These are phyloP conservation scores for Penicillium sp. DNA, from an alignment of 2,329 filamentous ascomycete genomes.

Conservation along the genomic window DNA sequence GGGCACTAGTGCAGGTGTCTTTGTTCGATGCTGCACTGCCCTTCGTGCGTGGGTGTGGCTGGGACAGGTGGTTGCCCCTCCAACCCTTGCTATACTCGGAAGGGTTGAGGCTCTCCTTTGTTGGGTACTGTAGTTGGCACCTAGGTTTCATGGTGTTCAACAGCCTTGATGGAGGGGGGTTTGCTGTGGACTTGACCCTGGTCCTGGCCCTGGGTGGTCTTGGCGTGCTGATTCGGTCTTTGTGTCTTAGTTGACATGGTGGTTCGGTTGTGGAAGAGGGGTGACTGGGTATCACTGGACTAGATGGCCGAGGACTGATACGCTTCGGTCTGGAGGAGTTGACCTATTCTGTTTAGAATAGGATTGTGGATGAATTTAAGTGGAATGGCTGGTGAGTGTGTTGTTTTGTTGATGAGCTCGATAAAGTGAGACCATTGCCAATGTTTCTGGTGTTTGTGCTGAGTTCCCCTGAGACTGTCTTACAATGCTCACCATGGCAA, in stretches of 20 bases:
- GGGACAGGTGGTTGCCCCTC: slow-evolving; percentile 25
- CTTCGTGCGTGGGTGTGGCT: slow-evolving; percentile 28
- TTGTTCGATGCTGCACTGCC: slow-evolving; percentile 11
- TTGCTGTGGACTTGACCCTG: background rate
- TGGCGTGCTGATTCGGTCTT: background rate
- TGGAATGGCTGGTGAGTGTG: background rate
- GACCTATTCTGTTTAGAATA: background rate
- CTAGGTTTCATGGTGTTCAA: slow-evolving; percentile 12
- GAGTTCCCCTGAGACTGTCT: slow-evolving; percentile 7
- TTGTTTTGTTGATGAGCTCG: background rate
- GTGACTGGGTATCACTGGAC: background rate
- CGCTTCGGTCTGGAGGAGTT: background rate
- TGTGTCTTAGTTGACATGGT: background rate
- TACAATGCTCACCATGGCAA: slow-evolving; percentile 3
- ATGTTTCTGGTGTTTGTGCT: background rate
- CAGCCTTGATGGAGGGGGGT: slow-evolving; percentile 1
- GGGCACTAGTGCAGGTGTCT: slow-evolving; percentile 25
- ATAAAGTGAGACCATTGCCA: background rate
- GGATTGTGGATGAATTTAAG: background rate
- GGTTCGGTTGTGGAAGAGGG: background rate
- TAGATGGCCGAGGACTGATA: background rate
- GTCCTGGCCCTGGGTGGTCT: background rate
- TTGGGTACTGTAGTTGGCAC: background rate
- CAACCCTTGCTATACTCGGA: slow-evolving; percentile 13
- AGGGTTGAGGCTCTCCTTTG: slow-evolving; percentile 20